phyloP scores from a whole-genome alignment of 371 early-diverging fungal species.

The Coemansia sp. region DNA sequence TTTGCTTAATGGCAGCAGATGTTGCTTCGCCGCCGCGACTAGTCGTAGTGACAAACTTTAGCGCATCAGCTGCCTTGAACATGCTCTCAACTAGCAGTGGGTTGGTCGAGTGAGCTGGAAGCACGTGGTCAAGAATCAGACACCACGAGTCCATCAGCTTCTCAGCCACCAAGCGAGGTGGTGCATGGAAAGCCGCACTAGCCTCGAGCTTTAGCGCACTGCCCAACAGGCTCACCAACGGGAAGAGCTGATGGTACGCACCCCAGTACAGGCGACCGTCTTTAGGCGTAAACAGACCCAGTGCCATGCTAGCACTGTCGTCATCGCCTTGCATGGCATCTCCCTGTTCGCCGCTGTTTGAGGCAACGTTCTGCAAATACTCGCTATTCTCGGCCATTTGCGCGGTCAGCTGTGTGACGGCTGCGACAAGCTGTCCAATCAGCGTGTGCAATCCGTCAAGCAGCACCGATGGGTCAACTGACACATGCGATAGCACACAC shows the following conservation, averaged over 20 bases:
- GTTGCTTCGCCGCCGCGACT: background rate
- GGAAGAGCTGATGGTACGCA: constrained; percentile 26
- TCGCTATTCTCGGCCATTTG: constrained; percentile 5
- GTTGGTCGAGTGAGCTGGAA: constrained; percentile 27
- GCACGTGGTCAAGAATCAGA: constrained; percentile 2
- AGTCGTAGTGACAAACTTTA: constrained; percentile 3
- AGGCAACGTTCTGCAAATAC: constrained; percentile 5
- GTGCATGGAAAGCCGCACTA: constrained; percentile 7
- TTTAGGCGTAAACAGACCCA: constrained; percentile 20
- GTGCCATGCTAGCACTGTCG: constrained; percentile 20
- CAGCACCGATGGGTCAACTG: constrained; percentile 38
- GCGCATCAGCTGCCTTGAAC: constrained; percentile 19
- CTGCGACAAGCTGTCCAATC: constrained; percentile 7
- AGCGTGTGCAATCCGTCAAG: constrained; percentile 15
- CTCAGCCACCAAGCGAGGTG: background rate
- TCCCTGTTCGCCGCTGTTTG: background rate
- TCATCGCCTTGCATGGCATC: constrained; percentile 12
- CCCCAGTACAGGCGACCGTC: constrained; percentile 40
- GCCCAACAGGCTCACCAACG: constrained; percentile 37
- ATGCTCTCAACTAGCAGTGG: constrained; percentile 29
- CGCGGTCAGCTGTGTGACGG: constrained; percentile 6
- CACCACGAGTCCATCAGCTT: constrained; percentile 25
- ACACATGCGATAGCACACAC: constrained; percentile 58
- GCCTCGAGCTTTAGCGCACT: constrained; percentile 26
- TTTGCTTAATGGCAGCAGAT: background rate